Conservation (phyloP, 1,284 basidiomycete species). For the Trametes pubescens region DNA sequence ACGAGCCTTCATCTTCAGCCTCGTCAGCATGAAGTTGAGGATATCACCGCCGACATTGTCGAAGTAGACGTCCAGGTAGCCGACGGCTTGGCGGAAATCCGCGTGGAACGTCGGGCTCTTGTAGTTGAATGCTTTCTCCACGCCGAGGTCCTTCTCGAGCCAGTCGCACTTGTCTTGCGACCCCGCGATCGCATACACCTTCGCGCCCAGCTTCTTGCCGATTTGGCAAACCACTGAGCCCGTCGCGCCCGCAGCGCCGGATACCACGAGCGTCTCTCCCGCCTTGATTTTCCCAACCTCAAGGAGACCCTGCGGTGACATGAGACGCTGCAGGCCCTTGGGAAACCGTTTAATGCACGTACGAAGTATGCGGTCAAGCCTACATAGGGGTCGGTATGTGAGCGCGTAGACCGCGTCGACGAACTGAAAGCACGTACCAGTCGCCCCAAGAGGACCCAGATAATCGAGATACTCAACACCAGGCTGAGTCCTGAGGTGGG, state of each 20-base stretch:
- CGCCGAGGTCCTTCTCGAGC: constrained; percentile 83
- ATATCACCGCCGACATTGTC: constrained; percentile 92
- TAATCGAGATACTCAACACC: constrained; percentile 67
- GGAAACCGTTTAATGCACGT: constrained; percentile 28
- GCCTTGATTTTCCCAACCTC: constrained; percentile 82
- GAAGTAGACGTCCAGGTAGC: constrained; percentile 82
- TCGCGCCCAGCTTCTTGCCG: constrained; percentile 77
- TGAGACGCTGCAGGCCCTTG: background rate
- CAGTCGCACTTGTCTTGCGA: constrained; percentile 84
- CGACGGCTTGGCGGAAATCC: constrained; percentile 67
- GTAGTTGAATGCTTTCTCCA: constrained; percentile 88
- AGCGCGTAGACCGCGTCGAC: background rate
- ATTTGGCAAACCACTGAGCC: constrained; percentile 81
- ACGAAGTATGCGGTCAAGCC: constrained; percentile 89
- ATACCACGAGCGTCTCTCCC: constrained; percentile 86
- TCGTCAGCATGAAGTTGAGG: constrained; percentile 76
- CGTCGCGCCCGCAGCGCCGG: constrained; percentile 91
- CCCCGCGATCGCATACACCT: constrained; percentile 87
- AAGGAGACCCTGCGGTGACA: constrained; percentile 70
- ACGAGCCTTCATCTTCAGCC: constrained; percentile 80
- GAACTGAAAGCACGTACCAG: constrained; percentile 53
- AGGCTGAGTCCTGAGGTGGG: constrained; percentile 56
- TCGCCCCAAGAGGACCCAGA: constrained; percentile 77
- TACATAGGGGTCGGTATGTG: constrained; percentile 36
- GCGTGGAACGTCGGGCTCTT: constrained; percentile 78